Conservation (phyloP, 345 rosid species). For the Aegle marmelos region DNA sequence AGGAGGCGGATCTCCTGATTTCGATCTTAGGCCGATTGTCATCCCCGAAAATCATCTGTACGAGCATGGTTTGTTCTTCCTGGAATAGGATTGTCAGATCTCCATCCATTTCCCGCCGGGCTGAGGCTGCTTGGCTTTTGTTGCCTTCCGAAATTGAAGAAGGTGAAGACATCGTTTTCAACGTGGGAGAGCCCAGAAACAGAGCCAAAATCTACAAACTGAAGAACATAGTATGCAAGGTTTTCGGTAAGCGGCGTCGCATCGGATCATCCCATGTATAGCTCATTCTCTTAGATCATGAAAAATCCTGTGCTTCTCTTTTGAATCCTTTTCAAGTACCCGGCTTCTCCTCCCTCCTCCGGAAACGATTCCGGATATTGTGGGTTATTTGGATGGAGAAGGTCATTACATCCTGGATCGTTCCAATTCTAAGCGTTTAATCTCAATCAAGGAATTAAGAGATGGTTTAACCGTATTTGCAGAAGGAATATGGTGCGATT, state of each 20-base stretch:
- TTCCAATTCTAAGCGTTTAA: too few relatives aligned
- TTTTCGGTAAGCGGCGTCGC: too few relatives aligned
- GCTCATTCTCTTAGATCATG: neutral
- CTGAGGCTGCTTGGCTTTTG: neutral
- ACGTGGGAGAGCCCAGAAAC: neutral
- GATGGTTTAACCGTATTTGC: neutral
- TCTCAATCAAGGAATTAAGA: neutral
- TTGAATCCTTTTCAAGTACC: neutral
- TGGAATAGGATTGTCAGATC: neutral
- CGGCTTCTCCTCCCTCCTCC: neutral
- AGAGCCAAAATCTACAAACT: neutral
- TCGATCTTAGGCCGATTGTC: neutral
- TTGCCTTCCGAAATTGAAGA: neutral
- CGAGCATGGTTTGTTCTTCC: neutral
- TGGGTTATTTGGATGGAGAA: neutral
- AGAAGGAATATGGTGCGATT: neutral
- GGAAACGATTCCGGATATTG: neutral
- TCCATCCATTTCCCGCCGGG: neutral
- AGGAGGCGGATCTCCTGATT: neutral
- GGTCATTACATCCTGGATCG: too few relatives aligned
- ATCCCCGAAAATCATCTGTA: neutral
- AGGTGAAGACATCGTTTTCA: neutral
- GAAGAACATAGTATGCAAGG: neutral
- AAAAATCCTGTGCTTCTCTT: neutral
- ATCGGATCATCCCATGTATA: too few relatives aligned